Evolutionary conservation across 2,329 filamentous ascomycete species (phyloP), one percentile per base, ranked within the genome.

Genomic region (Diplodia scrobiculata): DNA sequence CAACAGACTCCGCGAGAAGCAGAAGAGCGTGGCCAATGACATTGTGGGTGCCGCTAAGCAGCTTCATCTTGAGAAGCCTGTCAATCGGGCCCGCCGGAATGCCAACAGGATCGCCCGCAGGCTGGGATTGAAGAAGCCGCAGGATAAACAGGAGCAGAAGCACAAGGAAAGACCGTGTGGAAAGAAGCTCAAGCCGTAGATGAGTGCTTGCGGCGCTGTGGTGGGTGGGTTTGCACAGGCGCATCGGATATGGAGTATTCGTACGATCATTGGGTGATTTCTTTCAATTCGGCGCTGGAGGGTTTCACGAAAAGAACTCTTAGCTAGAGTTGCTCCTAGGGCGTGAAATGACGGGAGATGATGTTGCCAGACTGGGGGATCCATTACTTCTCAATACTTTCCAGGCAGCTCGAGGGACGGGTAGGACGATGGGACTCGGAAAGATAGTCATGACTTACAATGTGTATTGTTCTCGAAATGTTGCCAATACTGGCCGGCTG

Each of bases 31-130:
- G 29, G 10, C 58, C 45, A 62, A 19, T 13, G 7, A 29, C 21
- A 36, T 62, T 25, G 6, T 36, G 13, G 34, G 9, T 11, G 41
- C 45, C 10, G 58, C 58, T 13, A 62, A 62, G 45, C 58, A 50
- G 29, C 41, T 62, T 25, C 29, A 36, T 36, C 13, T 50, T 25
- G 75, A 73, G 13, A 67, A 69, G 51, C 67, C 71, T n/a, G 65
- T 76, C 59, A 67, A 72, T 65, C 71, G 68, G 51, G 74, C 74
- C 1, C 71, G 74, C 55, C 69, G 70, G 62, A 76, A 76, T 50
- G 74, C 75, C 14, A 70, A 73, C 27, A 70, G 71, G 17, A 29
- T 74, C 17, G 70, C 74, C 63, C 32, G 68, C 55, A 62, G 66
- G 54, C 21, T 67, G 7, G 17, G 52, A 13, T 21, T 55, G 51